Conservation (phyloP, 2,329 filamentous ascomycete species). For the Elsinoe necatrix region DNA sequence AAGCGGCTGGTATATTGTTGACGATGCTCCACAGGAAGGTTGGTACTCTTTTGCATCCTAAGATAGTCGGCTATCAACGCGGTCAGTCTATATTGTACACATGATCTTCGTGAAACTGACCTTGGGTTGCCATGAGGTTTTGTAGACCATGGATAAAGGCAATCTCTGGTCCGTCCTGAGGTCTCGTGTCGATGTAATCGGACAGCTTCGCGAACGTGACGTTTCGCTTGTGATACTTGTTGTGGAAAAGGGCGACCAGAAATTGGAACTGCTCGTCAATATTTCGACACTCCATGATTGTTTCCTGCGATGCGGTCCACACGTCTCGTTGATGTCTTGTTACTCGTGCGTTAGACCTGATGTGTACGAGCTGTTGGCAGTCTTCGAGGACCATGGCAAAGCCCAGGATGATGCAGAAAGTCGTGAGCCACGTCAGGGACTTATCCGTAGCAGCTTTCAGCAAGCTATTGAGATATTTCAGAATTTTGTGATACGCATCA, state of each 20-base stretch:
- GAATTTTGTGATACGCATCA: conserved; percentile 34
- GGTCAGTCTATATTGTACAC: conserved; percentile 3
- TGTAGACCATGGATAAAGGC: conserved; percentile 20
- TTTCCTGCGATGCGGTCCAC: conserved; percentile 26
- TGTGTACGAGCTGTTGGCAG: conserved; percentile 38
- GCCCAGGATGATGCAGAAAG: conserved; percentile 40
- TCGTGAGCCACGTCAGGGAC: conserved; percentile 36
- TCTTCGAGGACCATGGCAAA: conserved; percentile 43
- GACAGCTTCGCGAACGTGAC: conserved; percentile 12
- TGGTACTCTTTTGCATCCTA: conserved; percentile 30
- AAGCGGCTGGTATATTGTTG: conserved; percentile 36
- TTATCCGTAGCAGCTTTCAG: conserved; percentile 37
- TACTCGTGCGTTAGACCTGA: conserved; percentile 34
- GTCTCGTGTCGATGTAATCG: conserved; percentile 6
- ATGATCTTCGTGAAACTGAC: conserved; percentile 27
- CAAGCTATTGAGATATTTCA: conserved; percentile 41
- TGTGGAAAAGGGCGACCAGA: conserved; percentile 39
- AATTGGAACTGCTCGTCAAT: conserved; percentile 40
- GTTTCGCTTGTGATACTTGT: conserved; percentile 39
- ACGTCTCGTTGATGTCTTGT: conserved; percentile 26
- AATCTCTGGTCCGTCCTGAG: conserved; percentile 8
- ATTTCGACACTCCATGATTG: conserved; percentile 34
- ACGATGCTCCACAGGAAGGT: conserved; percentile 33
- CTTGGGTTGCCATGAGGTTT: conserved; percentile 36
- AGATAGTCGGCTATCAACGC: conserved; percentile 32